Base-by-base conservation (phyloP, 2,329 filamentous ascomycete genomes). In the Fusarium luffae region DNA sequence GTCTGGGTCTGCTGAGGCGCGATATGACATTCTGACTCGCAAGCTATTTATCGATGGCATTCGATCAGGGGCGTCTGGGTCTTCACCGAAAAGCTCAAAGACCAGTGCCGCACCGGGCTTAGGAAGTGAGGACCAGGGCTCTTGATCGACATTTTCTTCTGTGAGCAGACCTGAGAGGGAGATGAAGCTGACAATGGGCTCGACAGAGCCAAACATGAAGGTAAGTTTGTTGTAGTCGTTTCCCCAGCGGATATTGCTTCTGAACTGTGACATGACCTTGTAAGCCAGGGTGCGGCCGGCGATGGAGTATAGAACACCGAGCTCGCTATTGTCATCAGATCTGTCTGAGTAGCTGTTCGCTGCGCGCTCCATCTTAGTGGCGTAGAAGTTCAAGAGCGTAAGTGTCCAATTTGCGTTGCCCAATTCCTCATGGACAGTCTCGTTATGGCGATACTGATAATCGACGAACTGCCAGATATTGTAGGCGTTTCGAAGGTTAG, bases 91-190 rank as follows among this genome's bases (percentile, higher is more conserved):
- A 19, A 90, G 77, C 80, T 97, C 94, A 76, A 96, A 94, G 0
- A 87, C 83, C 85, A 97, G 90, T 42, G 88, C 86, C 2, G 89
- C 90, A 0, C 93, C 93, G 40, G 93, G 93, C 69, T 90, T 85
- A 0, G 92, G 89, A 16, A 89, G 62, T 4, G 63, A 68, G 5
- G 75, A 75, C 54, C 80, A 78, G 69, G 68, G 76, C 32, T 63
- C 75, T 47, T 76, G 82, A 6, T 85, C 83, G n/a, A 80, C 84
- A 75, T 89, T 88, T 54, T 88, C 77, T 1, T 77, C 74, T 50
- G 82, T 82, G 7, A 81, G 81, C 10, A 89, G 81, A 1, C 80
- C 78, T 0, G 84, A 77, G 4, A 89, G 78, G 3, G 82, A 78
- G 69, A 87, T 86, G 70, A 89, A 88, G 19, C 85, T 80, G 19